Conservation (phyloP, 1,139 yeast species). For the Saccharomyces hybrid region DNA sequence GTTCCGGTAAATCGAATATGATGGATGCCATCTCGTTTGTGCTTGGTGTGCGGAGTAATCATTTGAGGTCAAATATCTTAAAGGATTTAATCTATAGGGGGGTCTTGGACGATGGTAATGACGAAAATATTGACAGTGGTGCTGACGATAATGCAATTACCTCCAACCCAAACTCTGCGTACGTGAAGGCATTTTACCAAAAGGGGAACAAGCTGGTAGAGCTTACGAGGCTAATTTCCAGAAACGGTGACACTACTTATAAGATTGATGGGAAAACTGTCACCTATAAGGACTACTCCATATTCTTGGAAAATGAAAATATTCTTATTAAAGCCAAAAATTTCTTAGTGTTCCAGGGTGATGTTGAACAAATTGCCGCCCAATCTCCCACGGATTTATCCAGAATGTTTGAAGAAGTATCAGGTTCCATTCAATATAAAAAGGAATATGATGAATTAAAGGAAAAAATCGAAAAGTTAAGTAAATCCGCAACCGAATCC, state of each 20-base stretch:
- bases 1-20: conserved; percentile 95
- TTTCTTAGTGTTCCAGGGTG: conserved; percentile 93
- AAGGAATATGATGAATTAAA: conserved; percentile 61
- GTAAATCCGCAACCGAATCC: conserved; percentile 55
- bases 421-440: conserved; percentile 67
- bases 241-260: conserved; percentile 60
- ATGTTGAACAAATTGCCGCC: conserved; percentile 87
- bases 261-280: conserved; percentile 57
- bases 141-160: conserved; percentile 19
- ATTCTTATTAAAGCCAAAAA: conserved; percentile 85
- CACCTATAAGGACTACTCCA: conserved; percentile 57
- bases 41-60: conserved; percentile 72
- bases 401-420: conserved; percentile 66
- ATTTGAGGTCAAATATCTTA: conserved; percentile 66
- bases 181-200: conserved; percentile 75
- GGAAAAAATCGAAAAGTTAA: conserved; percentile 61
- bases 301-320: conserved; percentile 66
- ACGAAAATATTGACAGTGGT: conserved; percentile 15
- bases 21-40: conserved; percentile 98
- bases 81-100: conserved; percentile 80
- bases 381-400: conserved; percentile 76
- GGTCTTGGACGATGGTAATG: conserved; percentile 29
- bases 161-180: conserved; percentile 48
- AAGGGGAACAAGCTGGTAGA: conserved; percentile 42
- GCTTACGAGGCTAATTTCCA: conserved; percentile 42